A percentile compares a stretch with the other conserved stretches of the same genome.
These are phyloP conservation scores for Trametopsis cervina DNA, from an alignment of 768 basidiomycete species.

Conservation along the genomic window DNA sequence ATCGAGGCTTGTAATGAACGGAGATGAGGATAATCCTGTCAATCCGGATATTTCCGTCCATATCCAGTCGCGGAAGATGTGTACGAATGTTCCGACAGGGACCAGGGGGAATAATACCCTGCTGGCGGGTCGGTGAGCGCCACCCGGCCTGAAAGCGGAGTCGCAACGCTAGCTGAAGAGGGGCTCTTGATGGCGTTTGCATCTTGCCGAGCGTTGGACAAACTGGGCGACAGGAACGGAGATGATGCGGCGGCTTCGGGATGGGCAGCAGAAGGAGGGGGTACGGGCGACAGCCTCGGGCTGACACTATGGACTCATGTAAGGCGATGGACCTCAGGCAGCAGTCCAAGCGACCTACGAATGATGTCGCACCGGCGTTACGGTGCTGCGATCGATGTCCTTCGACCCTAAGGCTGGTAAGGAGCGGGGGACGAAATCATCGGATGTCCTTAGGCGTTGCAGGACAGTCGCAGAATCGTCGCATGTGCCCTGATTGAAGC, in stretches of 20 bases:
- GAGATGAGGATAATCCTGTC: too few species aligned
- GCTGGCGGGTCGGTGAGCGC: too few species aligned
- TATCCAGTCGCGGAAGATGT: too few species aligned
- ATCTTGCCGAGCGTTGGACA: neutral
- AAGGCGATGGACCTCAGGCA: neutral
- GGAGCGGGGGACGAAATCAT: too few species aligned
- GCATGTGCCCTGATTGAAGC: conserved; percentile 48
- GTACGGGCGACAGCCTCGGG: neutral
- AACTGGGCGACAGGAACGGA: neutral
- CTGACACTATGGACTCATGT: neutral
- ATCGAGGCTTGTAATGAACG: too few species aligned
- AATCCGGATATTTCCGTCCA: too few species aligned
- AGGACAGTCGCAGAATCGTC: conserved; percentile 62
- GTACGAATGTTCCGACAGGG: too few species aligned
- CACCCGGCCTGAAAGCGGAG: conserved; percentile 4
- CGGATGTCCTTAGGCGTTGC: conserved; percentile 52
- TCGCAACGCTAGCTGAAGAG: neutral
- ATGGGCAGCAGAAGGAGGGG: neutral
- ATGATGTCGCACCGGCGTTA: too few species aligned
- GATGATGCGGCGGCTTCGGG: neutral
- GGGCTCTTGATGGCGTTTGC: conserved; percentile 1
- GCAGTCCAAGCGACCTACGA: too few species aligned
- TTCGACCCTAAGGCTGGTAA: too few species aligned
- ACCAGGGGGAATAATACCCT: too few species aligned
- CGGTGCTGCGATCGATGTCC: too few species aligned